These are phyloP conservation scores for Grosmannia serpens DNA, from an alignment of 2,329 filamentous ascomycete genomes.

Conservation along the genomic window DNA sequence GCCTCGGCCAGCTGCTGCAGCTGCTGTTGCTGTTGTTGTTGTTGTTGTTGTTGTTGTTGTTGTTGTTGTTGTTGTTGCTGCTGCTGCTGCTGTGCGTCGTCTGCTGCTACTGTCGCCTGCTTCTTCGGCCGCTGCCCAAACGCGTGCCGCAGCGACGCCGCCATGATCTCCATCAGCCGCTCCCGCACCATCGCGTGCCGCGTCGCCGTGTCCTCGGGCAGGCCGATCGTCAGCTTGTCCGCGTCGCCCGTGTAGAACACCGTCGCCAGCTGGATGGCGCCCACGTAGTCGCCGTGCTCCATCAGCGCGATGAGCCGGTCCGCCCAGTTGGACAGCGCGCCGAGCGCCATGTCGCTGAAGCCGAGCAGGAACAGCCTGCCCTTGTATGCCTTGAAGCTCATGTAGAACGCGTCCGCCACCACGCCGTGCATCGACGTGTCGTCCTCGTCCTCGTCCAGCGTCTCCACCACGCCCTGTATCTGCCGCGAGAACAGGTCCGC, in stretches of 20 bases:
- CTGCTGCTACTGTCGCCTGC: slow-evolving; percentile 8
- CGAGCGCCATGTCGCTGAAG: slow-evolving; percentile 87
- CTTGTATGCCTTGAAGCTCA: slow-evolving; percentile 95
- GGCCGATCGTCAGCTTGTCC: slow-evolving; percentile 87
- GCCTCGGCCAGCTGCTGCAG: slow-evolving; percentile 69
- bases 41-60: slow-evolving; percentile 51
- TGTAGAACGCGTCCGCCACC: slow-evolving; percentile 92
- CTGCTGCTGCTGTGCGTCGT: slow-evolving; percentile 26
- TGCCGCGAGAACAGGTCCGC: slow-evolving; percentile 82
- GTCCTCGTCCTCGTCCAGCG: slow-evolving; percentile 58
- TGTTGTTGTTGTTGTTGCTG: slow-evolving; percentile 44
- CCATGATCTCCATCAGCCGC: slow-evolving; percentile 86
- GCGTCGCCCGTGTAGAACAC: slow-evolving; percentile 83
- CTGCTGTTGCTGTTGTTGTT: slow-evolving; percentile 31
- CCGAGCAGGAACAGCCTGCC: slow-evolving; percentile 84
- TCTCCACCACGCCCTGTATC: slow-evolving; percentile 73
- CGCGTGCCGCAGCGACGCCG: slow-evolving; percentile 79
- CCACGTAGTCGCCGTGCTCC: slow-evolving; percentile 93
- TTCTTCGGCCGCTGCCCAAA: slow-evolving; percentile 54
- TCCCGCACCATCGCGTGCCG: slow-evolving; percentile 76
- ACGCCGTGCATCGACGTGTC: slow-evolving; percentile 88
- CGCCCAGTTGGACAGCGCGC: slow-evolving; percentile 92
- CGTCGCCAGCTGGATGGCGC: slow-evolving; percentile 79
- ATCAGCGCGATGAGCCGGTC: slow-evolving; percentile 87
- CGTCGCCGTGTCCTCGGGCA: slow-evolving; percentile 69